Conservation (phyloP, 2,329 filamentous ascomycete species). For the Cladophialophora psammophila region DNA sequence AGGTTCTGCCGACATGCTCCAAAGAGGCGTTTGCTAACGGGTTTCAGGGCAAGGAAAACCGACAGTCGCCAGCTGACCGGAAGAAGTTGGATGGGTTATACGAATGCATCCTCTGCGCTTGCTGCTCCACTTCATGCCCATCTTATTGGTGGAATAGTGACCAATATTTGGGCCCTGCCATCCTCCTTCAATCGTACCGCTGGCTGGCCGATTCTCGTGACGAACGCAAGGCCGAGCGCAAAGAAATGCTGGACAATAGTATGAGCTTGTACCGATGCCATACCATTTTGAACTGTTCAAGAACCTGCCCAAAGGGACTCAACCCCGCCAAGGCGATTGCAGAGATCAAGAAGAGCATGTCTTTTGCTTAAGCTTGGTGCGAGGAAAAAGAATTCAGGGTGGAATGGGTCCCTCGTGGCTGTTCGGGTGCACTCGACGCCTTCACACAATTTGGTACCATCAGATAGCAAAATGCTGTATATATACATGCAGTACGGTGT, state of each 20-base stretch:
- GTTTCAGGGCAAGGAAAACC: conserved; percentile 83
- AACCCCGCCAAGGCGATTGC: conserved; percentile 96
- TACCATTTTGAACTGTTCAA: conserved; percentile 98
- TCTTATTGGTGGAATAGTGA: conserved; percentile 99
- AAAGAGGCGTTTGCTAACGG: conserved; percentile 33
- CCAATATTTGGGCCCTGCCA: conserved; percentile 96
- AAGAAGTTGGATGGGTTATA: conserved; percentile 97
- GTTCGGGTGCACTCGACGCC: not conserved
- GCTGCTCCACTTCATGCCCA: conserved; percentile 99
- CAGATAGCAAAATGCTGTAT: conserved; percentile 20
- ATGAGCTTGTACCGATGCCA: conserved; percentile 99
- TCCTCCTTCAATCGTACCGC: conserved; percentile 95
- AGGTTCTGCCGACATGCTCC: conserved; percentile 50
- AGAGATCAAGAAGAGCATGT: conserved; percentile 98
- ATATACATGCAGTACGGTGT: conserved; percentile 14
- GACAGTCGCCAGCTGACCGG: conserved; percentile 88
- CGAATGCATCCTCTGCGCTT: conserved; percentile 99
- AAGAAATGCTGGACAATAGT: conserved; percentile 92
- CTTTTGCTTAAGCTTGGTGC: conserved; percentile 46
- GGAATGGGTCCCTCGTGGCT: not conserved
- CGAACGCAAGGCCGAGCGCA: conserved; percentile 85
- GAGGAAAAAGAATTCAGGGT: not conserved
- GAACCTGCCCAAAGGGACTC: conserved; percentile 96
- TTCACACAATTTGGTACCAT: conserved; percentile 1
- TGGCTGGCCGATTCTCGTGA: conserved; percentile 97